Base-by-base conservation (phyloP, 2,329 filamentous ascomycete genomes). In the Byssochlamys sp. region DNA sequence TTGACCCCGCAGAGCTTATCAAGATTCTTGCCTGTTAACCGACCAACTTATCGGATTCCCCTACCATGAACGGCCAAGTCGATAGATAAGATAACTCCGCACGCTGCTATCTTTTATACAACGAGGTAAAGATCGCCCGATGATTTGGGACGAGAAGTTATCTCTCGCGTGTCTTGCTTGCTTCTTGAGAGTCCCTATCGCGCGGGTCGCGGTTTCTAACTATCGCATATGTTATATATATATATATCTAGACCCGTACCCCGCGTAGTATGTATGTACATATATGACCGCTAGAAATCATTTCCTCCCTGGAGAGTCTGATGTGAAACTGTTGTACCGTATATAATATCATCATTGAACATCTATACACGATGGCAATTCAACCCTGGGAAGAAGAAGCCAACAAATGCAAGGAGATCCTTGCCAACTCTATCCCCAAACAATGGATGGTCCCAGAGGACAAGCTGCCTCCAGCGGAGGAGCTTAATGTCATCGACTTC, bases 381-480 rank as follows among this genome's bases (percentile, higher is more conserved):
- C 31, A 58, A 63, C 26, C 29, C 45, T 75, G 73, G 73, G 54
- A 71, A 57, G 27, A 19, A 10, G 62, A 71, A 60, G 70, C 71
- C 12, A 64, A 67, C 31, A 68, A 67, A 60, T 71, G 69, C 29
- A 66, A 65, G 51, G 62, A 71, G 28, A 68, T 72, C n/a, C 64
- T 72, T 1, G 54, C 65, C 0, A 58, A 66, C 27, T 75, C 73
- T 0, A 65, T 73, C 4, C 67, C 70, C 0, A 69, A 68, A 55
- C 67, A 70, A 65, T 73, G 73, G 66, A 67, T 73, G 19, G 54
- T 69, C 5, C 63, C 69, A 1, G 48, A 51, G 1, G 60, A 69
- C 10, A 62, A 64, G 53, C 57, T 73, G 1, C 71, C 71, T 2
- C 61, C 66, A 0, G 31, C 61, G 11, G 61, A 64, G 4, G 60